Conservation (phyloP, 1,139 yeast species). For the Saccharomyces hybrid region DNA sequence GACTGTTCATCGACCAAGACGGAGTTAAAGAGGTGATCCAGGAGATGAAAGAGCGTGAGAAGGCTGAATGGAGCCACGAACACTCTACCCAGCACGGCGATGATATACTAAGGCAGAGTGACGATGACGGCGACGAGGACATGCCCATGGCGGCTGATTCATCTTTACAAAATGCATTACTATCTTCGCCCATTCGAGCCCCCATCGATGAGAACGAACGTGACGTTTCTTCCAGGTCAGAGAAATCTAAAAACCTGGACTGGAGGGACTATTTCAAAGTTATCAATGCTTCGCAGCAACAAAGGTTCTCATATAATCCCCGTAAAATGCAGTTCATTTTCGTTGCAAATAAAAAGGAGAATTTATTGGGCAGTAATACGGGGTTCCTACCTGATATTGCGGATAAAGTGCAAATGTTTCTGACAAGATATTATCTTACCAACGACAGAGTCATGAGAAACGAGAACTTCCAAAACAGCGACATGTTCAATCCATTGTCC, state of each 20-base stretch:
- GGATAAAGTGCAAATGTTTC: constrained; percentile 35
- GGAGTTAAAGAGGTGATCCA: constrained; percentile 58
- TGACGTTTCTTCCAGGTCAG: too few relatives aligned
- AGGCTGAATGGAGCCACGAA: constrained; percentile 8
- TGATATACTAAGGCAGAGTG: constrained; percentile 16
- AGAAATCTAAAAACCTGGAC: constrained; percentile 20
- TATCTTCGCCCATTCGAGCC: not conserved
- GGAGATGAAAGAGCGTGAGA: constrained; percentile 39
- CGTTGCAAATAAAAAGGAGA: constrained; percentile 10
- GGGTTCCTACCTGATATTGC: constrained; percentile 29
- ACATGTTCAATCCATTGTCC: constrained; percentile 33
- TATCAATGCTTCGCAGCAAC: constrained; percentile 60
- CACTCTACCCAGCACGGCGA: constrained; percentile 4
- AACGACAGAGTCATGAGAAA: constrained; percentile 69
- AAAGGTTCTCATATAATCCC: constrained; percentile 56
- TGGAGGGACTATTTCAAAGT: constrained; percentile 72
- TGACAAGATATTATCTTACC: constrained; percentile 51
- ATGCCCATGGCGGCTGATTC: constrained; percentile 1
- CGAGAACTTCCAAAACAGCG: constrained; percentile 46
- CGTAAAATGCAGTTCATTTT: constrained; percentile 56
- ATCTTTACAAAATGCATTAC: not conserved
- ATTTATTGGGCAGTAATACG: constrained; percentile 1
- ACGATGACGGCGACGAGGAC: constrained; percentile 16
- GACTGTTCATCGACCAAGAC: constrained; percentile 72
- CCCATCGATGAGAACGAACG: too few relatives aligned